These are phyloP conservation scores for Pichia sp. DNA, from an alignment of 1,139 yeast species.

Conservation along the genomic window DNA sequence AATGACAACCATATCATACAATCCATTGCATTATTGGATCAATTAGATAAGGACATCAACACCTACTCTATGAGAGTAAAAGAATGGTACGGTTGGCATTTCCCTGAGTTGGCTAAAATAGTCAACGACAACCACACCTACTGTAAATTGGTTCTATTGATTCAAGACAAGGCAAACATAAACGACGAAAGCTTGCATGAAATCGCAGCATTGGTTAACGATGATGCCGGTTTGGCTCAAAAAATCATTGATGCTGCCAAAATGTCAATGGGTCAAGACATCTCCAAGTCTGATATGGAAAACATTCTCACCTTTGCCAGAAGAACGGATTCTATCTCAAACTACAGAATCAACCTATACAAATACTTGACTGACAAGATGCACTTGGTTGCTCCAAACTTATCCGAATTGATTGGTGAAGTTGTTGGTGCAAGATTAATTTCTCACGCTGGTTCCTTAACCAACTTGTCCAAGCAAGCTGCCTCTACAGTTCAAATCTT, in stretches of 20 bases:
- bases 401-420: constrained; percentile 95
- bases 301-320: constrained; percentile 89
- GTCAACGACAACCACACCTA: constrained; percentile 87
- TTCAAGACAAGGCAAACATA: constrained; percentile 82
- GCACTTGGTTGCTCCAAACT: constrained; percentile 97
- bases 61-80: constrained; percentile 98
- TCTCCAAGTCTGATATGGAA: constrained; percentile 87
- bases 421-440: constrained; percentile 97
- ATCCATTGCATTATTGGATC: constrained; percentile 95
- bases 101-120: constrained; percentile 96
- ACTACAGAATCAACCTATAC: constrained; percentile 83
- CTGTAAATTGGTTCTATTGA: constrained; percentile 77
- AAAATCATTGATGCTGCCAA: constrained; percentile 86
- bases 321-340: constrained; percentile 89
- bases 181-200: constrained; percentile 84
- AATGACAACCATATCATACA: constrained; percentile 98
- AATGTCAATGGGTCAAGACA: constrained; percentile 98
- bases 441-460: constrained; percentile 96
- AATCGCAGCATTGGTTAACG: constrained; percentile 80
- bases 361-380: constrained; percentile 89
- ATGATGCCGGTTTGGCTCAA: constrained; percentile 93
- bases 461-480: constrained; percentile 94
- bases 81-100: constrained; percentile 99
- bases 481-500: constrained; percentile 97
- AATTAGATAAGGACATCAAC: constrained; percentile 94